Conservation (phyloP, 805 yeast genomes). For the Saturnispora diversa region DNA sequence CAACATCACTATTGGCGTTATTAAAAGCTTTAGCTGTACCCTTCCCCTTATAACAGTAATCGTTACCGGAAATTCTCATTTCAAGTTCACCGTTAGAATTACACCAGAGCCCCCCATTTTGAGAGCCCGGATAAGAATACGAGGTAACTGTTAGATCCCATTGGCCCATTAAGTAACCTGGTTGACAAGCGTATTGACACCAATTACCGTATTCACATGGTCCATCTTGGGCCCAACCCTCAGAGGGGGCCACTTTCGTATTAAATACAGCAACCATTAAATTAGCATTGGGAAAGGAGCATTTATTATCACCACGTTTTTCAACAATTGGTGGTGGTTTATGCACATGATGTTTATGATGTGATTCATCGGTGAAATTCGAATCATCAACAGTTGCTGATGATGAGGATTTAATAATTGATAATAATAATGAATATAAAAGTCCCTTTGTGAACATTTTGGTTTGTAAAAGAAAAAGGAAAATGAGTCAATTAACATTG, state of each 20-base stretch:
- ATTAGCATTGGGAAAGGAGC: slow-evolving; percentile 58
- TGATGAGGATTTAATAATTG: not conserved
- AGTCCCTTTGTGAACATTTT: not conserved
- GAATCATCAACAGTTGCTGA: not conserved
- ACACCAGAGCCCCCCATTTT: slow-evolving; percentile 79
- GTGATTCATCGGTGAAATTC: slow-evolving; percentile 1
- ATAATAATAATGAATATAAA: not conserved
- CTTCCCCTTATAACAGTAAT: slow-evolving; percentile 68
- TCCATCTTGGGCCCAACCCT: slow-evolving; percentile 85
- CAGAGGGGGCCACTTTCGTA: slow-evolving; percentile 48
- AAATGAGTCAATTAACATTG: not conserved
- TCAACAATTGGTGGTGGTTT: slow-evolving; percentile 7
- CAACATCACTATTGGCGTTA: slow-evolving; percentile 49
- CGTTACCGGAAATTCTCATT: slow-evolving; percentile 48
- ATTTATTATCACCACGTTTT: slow-evolving; percentile 23
- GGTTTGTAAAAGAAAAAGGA: not conserved
- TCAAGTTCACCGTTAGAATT: slow-evolving; percentile 58
- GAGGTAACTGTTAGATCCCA: slow-evolving; percentile 76
- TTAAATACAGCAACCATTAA: slow-evolving; percentile 57
- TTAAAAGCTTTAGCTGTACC: slow-evolving; percentile 59
- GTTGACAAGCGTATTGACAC: slow-evolving; percentile 89
- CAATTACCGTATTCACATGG: slow-evolving; percentile 65
- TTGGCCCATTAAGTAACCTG: slow-evolving; percentile 81
- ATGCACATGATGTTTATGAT: slow-evolving; percentile 12
- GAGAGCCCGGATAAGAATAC: slow-evolving; percentile 70